Evolutionary conservation across 225 moss, liverwort and hornwort species (phyloP).

Genomic region (Polytrichum commune): DNA sequence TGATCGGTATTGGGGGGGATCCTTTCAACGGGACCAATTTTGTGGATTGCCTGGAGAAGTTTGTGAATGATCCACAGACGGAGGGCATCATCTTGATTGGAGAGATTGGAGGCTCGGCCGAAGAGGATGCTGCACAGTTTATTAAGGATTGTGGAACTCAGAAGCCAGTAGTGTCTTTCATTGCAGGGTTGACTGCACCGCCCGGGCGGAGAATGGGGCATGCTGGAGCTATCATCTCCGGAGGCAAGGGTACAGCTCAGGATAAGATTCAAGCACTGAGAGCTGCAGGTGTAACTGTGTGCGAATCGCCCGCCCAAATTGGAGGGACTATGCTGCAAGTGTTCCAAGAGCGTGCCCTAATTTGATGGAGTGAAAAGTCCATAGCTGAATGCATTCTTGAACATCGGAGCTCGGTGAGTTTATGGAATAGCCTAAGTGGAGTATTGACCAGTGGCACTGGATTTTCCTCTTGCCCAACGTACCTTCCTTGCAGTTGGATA

Average conservation of each 20-base stretch:
- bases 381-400: background rate
- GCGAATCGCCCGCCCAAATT: slow-evolving; percentile 88
- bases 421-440: background rate
- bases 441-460: slow-evolving; percentile 2
- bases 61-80: slow-evolving; percentile 92
- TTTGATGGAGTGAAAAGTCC: slow-evolving; percentile 21
- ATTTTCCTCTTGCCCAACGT: background rate
- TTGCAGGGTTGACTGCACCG: slow-evolving; percentile 95
- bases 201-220: slow-evolving; percentile 97
- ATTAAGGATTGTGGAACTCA: slow-evolving; percentile 81
- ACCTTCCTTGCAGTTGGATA: background rate
- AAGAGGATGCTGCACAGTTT: slow-evolving; percentile 81
- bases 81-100: slow-evolving; percentile 97
- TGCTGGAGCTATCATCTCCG: slow-evolving; percentile 95
- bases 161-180: slow-evolving; percentile 93
- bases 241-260: slow-evolving; percentile 90
- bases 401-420: slow-evolving; percentile 1
- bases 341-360: slow-evolving; percentile 70
- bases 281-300: slow-evolving; percentile 81
- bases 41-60: slow-evolving; percentile 89
- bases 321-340: slow-evolving; percentile 75
- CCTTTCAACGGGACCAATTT: slow-evolving; percentile 98
- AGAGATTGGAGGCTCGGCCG: slow-evolving; percentile 60
- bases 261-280: slow-evolving; percentile 90
- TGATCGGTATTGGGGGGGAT: slow-evolving; percentile 95